These are phyloP conservation scores for Selaginella moellendorffii DNA, from an alignment of 75 land plant species.

Conservation along the genomic window DNA sequence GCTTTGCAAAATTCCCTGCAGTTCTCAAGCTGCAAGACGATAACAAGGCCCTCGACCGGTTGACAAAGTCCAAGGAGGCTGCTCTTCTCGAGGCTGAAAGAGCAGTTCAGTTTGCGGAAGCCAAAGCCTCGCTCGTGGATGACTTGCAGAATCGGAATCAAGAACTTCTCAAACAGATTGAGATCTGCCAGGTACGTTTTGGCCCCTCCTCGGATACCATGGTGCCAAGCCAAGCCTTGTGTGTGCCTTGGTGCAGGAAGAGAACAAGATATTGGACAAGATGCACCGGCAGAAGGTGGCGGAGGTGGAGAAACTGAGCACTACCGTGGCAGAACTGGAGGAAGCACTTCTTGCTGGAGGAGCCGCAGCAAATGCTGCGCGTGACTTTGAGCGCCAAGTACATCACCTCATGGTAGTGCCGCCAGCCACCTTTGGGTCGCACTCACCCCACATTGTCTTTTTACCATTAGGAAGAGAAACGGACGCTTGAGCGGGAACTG, in stretches of 20 bases:
- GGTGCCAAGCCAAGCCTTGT: background rate
- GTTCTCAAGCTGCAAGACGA: slow-evolving; percentile 85
- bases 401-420: slow-evolving; percentile 73
- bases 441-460: background rate
- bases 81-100: slow-evolving; percentile 92
- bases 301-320: slow-evolving; percentile 89
- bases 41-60: slow-evolving; percentile 83
- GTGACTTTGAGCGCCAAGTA: slow-evolving; percentile 87
- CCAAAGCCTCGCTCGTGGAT: slow-evolving; percentile 87
- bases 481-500: slow-evolving; percentile 78
- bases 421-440: no score
- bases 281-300: slow-evolving; percentile 94
- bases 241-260: slow-evolving; percentile 40
- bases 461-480: slow-evolving; percentile 54
- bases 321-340: slow-evolving; percentile 84
- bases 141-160: slow-evolving; percentile 90
- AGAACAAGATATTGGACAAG: slow-evolving; percentile 83
- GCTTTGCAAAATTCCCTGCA: no score
- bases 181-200: slow-evolving; percentile 70
- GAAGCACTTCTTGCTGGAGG: slow-evolving; percentile 96
- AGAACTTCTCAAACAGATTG: slow-evolving; percentile 91
- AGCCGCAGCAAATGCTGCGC: slow-evolving; percentile 90
- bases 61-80: slow-evolving; percentile 89
- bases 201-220: background rate
- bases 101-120: slow-evolving; percentile 66